Evolutionary conservation across 140 eudicot species (phyloP).

Genomic region (Senecio squalidus): DNA sequence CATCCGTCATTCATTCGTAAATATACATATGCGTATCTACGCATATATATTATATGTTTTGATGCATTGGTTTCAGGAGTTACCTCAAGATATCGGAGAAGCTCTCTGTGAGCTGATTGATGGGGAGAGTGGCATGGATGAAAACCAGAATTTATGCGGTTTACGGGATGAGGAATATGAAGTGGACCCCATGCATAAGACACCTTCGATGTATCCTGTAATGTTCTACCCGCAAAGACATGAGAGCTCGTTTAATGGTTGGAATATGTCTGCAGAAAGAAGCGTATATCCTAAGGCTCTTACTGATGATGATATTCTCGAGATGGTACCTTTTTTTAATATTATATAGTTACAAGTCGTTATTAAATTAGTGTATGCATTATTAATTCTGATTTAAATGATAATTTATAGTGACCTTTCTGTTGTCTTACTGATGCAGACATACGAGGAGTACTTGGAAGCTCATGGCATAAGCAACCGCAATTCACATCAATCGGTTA

Average conservation of each 20-base stretch:
- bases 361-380: background rate
- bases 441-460: constrained; percentile 93
- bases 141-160: constrained; percentile 29
- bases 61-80: constrained; percentile 52
- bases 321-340: constrained; percentile 48
- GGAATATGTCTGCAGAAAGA: constrained; percentile 57
- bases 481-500: constrained; percentile 42
- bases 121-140: constrained; percentile 42
- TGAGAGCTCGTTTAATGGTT: constrained; percentile 31
- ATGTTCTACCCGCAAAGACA: constrained; percentile 52
- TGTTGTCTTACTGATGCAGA: constrained; percentile 41
- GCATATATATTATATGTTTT: background rate
- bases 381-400: background rate
- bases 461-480: constrained; percentile 55
- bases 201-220: constrained; percentile 51
- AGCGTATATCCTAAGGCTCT: constrained; percentile 42
- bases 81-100: constrained; percentile 89
- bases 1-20: background rate
- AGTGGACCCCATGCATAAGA: constrained; percentile 36
- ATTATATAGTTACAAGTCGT: background rate
- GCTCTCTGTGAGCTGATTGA: constrained; percentile 90
- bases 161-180: constrained; percentile 33
- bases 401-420: background rate
- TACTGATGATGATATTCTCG: constrained; percentile 89
- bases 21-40: background rate